phyloP scores from a whole-genome alignment of 331 rosid genomes.

The Arachis monticola region DNA sequence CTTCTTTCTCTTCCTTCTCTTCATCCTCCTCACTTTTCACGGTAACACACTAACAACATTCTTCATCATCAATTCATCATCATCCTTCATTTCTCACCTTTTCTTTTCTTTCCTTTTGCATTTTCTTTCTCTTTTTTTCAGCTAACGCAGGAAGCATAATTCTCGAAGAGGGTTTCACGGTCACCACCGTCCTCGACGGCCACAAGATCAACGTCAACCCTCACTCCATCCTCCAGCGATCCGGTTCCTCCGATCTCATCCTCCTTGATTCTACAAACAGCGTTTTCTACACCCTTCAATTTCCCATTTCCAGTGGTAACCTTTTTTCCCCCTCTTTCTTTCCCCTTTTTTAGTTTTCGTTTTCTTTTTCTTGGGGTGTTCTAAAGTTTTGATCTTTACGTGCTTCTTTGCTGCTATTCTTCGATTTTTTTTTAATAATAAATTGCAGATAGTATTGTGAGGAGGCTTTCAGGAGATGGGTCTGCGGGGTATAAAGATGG shows the following conservation, averaged over 20 bases:
- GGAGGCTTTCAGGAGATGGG: conserved; percentile 53
- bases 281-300: conserved; percentile 52
- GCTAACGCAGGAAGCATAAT: conserved; percentile 41
- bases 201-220: conserved; percentile 59
- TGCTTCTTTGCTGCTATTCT: not conserved
- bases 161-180: conserved; percentile 65
- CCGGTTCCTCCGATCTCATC: conserved; percentile 61
- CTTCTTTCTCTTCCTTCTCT: conserved; percentile 34
- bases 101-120: not conserved
- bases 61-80: not conserved
- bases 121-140: conserved; percentile 18
- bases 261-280: conserved; percentile 60
- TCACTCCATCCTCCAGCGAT: conserved; percentile 42
- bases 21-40: conserved; percentile 31
- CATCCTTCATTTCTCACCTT: no score
- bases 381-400: conserved; percentile 13
- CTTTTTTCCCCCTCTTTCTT: not conserved
- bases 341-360: not conserved
- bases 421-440: not conserved
- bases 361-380: not conserved
- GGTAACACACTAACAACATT: conserved; percentile 27
- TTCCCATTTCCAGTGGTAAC: conserved; percentile 59
- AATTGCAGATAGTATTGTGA: conserved; percentile 54
- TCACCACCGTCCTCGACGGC: conserved; percentile 70
- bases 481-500: conserved; percentile 61